Evolutionary conservation across 164 flowering plant species (phyloP).

Genomic region (Nymphaea thermarum): DNA sequence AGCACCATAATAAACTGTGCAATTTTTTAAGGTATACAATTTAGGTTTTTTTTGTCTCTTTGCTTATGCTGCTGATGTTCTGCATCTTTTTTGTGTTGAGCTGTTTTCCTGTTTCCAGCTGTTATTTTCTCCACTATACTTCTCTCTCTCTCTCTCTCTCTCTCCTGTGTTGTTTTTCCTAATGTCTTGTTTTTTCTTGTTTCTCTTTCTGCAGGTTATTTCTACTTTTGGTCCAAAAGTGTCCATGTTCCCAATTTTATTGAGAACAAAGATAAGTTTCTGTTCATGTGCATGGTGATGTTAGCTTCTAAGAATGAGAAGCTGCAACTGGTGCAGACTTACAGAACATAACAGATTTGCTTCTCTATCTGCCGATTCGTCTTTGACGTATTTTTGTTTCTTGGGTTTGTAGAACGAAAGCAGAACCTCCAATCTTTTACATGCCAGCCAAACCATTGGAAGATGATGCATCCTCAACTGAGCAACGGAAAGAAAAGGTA

Average conservation of each 20-base stretch:
- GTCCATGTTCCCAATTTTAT: constrained; percentile 95
- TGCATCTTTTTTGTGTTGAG: background rate
- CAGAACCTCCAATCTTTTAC: constrained; percentile 83
- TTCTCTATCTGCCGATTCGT: background rate
- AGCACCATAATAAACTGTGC: constrained; percentile 85
- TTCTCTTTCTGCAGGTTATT: constrained; percentile 70
- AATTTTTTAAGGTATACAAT: constrained; percentile 63
- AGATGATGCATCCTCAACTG: constrained; percentile 39
- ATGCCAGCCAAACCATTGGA: constrained; percentile 61
- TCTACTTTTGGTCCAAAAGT: constrained; percentile 89
- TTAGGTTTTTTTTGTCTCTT: background rate
- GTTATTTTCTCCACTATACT: background rate
- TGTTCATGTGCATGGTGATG: constrained; percentile 50
- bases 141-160: background rate
- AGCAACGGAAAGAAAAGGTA: constrained; percentile 70
- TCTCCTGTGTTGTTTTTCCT: background rate
- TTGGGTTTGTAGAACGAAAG: constrained; percentile 58
- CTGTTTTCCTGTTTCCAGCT: background rate
- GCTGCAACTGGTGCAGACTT: background rate
- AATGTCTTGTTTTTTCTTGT: background rate
- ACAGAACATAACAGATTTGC: background rate
- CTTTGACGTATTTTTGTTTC: background rate
- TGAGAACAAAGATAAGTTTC: constrained; percentile 95
- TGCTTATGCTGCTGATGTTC: background rate
- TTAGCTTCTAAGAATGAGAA: background rate